Percentiles rank a stretch among this genome's conserved stretches.
These are phyloP conservation scores for Candida insectorum DNA, from an alignment of 805 yeast genomes.

Conservation along the genomic window DNA sequence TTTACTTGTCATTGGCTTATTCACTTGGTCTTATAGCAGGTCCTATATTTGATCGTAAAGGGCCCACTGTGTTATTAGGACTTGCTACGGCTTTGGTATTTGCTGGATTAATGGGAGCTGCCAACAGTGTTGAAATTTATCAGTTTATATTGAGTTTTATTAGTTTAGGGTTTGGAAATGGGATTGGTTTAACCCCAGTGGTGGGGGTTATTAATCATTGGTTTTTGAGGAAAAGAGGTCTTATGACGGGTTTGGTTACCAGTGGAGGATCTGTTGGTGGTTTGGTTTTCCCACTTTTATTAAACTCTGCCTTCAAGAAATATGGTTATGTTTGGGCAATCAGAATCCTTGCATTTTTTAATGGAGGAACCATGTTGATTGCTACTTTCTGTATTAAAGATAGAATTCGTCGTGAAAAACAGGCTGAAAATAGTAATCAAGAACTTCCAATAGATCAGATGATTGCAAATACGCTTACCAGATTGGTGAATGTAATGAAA, in stretches of 20 bases:
- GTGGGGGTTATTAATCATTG: slow-evolving; percentile 64
- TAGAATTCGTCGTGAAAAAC: slow-evolving; percentile 16
- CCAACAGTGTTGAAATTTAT: slow-evolving; percentile 50
- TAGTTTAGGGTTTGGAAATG: slow-evolving; percentile 56
- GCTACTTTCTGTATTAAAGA: slow-evolving; percentile 25
- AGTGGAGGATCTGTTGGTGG: slow-evolving; percentile 72
- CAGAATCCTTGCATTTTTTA: slow-evolving; percentile 40
- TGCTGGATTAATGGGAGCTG: slow-evolving; percentile 53
- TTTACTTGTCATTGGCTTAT: slow-evolving; percentile 49
- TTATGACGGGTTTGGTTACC: slow-evolving; percentile 56
- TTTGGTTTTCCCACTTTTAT: slow-evolving; percentile 52
- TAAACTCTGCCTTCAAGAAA: slow-evolving; percentile 41
- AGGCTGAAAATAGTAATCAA: background rate
- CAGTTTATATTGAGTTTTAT: slow-evolving; percentile 62
- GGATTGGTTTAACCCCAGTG: slow-evolving; percentile 57
- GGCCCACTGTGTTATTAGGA: slow-evolving; percentile 44
- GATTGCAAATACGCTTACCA: background rate
- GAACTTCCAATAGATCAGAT: slow-evolving; percentile 1
- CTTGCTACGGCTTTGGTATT: slow-evolving; percentile 42
- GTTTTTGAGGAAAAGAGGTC: slow-evolving; percentile 58
- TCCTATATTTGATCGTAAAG: slow-evolving; percentile 60
- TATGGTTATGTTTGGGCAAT: slow-evolving; percentile 61
- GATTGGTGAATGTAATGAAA: background rate
- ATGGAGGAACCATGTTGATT: slow-evolving; percentile 22
- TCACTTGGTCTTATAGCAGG: slow-evolving; percentile 52